Evolutionary conservation across 768 basidiomycete species (phyloP), one percentile per base, ranked within the genome.

Genomic region (Lactarius hengduanensis): DNA sequence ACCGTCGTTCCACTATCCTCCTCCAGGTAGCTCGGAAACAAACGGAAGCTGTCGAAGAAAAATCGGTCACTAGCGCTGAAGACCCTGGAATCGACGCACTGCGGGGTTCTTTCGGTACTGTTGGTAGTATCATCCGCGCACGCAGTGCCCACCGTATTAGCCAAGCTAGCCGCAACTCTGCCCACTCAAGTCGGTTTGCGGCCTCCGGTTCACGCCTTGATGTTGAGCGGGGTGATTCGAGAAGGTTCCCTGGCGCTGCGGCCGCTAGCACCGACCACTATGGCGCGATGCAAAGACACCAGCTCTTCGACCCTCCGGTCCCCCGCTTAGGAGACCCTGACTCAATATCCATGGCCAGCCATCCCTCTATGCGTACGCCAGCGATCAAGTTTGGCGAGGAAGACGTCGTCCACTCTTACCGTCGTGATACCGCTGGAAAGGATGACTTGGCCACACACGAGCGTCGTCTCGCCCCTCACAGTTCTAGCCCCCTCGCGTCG

Each of bases 11-110:
- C 1, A 98, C 97, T 0, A 84, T 98, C 57, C 86, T 99, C 28
- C 83, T 99, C 38, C 88, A 92, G 76, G 96, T 93, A n/a, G 84
- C 93, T 1, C 85, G 87, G 22, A 74, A 80, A 28, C 86, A 87
- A 54, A 91, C 90, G 2, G 89, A 91, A 69, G 79, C 80, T 0
- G 71, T 82, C 62, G 93, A 94, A 76, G 92, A 92, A 73, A n/a
- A 86, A 62, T 75, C 78, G 16, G 71, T 81, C 1, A 66, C 83
- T 5, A 88, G 84, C 0, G 64, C 86, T 22, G 94, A 98, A 75
- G 94, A 98, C 70, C 96, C 96, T 0, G 96, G 96, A 3, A 91
- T 97, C 75, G 95, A 94, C 68, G 84, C 95, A 2, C 82, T 98
- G 0, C 85, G 97, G 20, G 96, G 96, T 18, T 90, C 90, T 2